Base-by-base conservation (phyloP, 177 flowering plant species). In the Tripterygium wilfordii region DNA sequence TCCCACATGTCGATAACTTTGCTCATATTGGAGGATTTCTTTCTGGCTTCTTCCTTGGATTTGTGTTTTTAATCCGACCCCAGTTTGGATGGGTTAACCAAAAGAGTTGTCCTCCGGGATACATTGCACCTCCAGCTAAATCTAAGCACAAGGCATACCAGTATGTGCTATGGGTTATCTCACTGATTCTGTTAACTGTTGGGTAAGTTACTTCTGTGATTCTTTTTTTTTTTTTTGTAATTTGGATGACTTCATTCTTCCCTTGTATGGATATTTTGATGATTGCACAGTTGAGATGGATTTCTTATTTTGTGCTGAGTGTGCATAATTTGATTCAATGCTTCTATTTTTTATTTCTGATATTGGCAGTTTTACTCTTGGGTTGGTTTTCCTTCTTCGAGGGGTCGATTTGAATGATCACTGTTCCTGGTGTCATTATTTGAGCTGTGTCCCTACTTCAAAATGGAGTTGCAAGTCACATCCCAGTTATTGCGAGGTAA, bases 1-100 rank as follows among this genome's bases (percentile, higher is more conserved):
- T 79, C 19, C 85, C 85, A 22, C 81, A 79, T 28, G 82, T 79
- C 25, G 85, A 79, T 57, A 79, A 74, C 59, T 79, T 74, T 65
- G 79, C 85, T 19, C 85, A 74, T 53, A 57, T 79, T 20, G 82
- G 85, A 44, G 85, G 85, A 49, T 79, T 79, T 56, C 14, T 63
- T 8, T 56, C 85, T 15, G 85, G 85, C 1, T 79, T 79, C 66
- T 62, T 79, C 41, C 80, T 77, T 25, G 85, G 85, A 23, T 79
- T 74, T 51, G 65, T 79, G 29, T 54, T 71, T 32, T 43, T 79
- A 24, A 56, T 79, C 20, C 77, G 79, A 0, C 85, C 82, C 8
- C 85, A 77, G 48, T 79, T 48, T 55, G 70, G 64, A 22, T 79
- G 69, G 66, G 49, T 76, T 22, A 66, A 54, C 52, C 62, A 64